Conservation (phyloP, 2,329 filamentous ascomycete species). For the Hypoxylon rubiginosum region DNA sequence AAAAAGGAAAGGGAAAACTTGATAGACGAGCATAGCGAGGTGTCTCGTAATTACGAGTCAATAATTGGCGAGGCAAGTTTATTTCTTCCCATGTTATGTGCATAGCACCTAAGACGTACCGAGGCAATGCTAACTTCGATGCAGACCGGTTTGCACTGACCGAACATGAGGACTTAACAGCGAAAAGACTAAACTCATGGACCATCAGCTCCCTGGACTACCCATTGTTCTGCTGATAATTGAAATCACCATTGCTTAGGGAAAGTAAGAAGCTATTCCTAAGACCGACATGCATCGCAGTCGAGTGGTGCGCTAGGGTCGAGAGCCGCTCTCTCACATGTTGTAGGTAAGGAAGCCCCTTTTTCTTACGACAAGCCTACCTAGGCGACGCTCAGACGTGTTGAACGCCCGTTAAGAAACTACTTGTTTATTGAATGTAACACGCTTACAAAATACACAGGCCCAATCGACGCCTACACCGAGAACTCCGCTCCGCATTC, state of each 20-base stretch:
- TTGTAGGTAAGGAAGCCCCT: too few relatives aligned
- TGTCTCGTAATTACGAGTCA: conserved; percentile 3
- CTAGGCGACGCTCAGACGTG: not conserved
- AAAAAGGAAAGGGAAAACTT: conserved; percentile 36
- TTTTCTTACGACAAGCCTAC: too few relatives aligned
- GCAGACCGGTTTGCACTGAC: not conserved
- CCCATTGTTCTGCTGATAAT: too few relatives aligned
- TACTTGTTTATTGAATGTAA: not conserved
- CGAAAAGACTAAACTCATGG: too few relatives aligned
- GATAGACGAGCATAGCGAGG: conserved; percentile 43
- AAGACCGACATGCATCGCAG: not conserved
- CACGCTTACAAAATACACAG: not conserved
- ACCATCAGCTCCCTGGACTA: too few relatives aligned
- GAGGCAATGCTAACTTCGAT: not conserved
- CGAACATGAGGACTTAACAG: not conserved
- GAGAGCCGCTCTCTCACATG: too few relatives aligned
- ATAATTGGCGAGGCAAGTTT: conserved; percentile 14
- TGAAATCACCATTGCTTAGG: too few relatives aligned
- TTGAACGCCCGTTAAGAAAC: not conserved
- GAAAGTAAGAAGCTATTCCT: too few relatives aligned
- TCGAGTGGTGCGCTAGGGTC: not conserved
- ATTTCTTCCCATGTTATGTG: not conserved
- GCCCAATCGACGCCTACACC: not conserved
- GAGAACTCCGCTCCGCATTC: conserved; percentile 25
- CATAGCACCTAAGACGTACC: too few relatives aligned